Evolutionary conservation across 2,329 filamentous ascomycete species (phyloP).

Genomic region (Ascochyta lentis): DNA sequence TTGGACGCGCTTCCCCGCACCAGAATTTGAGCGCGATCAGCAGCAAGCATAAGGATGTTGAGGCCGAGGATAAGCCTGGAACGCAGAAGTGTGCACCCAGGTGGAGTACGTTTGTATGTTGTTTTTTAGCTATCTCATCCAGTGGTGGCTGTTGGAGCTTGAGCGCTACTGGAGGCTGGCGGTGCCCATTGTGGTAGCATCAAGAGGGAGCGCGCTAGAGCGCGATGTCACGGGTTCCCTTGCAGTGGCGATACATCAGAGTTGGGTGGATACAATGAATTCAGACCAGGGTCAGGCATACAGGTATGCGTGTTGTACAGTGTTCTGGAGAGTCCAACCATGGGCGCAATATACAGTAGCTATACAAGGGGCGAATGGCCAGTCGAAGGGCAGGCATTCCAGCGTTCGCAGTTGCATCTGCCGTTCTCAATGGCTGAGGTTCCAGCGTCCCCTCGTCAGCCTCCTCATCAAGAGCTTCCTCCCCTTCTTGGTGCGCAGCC

Average conservation of each 20-base stretch:
- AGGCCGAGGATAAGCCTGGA: neutral
- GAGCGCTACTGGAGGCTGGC: neutral
- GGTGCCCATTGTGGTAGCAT: neutral
- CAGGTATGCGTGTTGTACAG: neutral
- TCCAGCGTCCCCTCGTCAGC: slow-evolving; percentile 59
- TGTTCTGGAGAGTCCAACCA: neutral
- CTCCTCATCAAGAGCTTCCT: slow-evolving; percentile 62
- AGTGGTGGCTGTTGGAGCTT: no score
- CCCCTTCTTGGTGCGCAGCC: slow-evolving; percentile 61
- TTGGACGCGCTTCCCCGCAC: neutral
- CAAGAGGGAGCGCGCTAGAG: neutral
- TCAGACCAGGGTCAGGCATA: no score
- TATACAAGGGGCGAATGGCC: slow-evolving; percentile 8
- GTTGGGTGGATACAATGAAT: no score
- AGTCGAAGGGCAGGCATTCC: no score
- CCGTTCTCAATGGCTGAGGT: slow-evolving; percentile 40
- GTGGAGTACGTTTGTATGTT: no score
- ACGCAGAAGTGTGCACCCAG: neutral
- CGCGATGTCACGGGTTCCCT: neutral
- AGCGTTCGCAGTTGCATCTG: no score
- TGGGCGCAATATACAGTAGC: slow-evolving; percentile 21
- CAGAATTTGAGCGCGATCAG: neutral
- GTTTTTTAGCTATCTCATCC: no score
- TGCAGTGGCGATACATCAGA: neutral
- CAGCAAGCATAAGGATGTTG: neutral